Percentiles rank a stretch among this genome's conserved stretches.
These are phyloP conservation scores for Backusella luteola DNA, from an alignment of 192 early-diverging fungal species.

Conservation along the genomic window DNA sequence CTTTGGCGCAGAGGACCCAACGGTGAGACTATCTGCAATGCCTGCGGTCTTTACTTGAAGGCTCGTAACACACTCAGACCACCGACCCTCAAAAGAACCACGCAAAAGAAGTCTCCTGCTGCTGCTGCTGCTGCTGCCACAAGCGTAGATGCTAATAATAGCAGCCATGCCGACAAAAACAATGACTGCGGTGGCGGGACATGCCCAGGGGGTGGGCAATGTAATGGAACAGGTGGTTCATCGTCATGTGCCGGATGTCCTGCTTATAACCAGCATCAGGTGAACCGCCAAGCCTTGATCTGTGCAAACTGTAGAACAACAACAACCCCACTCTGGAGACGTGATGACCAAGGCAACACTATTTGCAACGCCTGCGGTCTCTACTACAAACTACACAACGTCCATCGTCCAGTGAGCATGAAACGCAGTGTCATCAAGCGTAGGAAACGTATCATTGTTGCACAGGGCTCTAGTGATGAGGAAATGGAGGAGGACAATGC, in stretches of 20 bases:
- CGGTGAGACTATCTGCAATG: slow-evolving; percentile 95
- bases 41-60: slow-evolving; percentile 76
- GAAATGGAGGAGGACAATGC: slow-evolving; percentile 9
- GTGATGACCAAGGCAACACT: slow-evolving; percentile 69
- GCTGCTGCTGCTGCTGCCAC: background rate
- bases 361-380: slow-evolving; percentile 89
- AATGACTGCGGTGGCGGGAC: slow-evolving; percentile 48
- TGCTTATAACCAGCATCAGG: slow-evolving; percentile 70
- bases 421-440: slow-evolving; percentile 76
- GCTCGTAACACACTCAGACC: slow-evolving; percentile 51
- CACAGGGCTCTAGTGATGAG: slow-evolving; percentile 19
- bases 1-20: slow-evolving; percentile 87
- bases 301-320: slow-evolving; percentile 81
- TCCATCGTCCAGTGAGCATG: slow-evolving; percentile 79
- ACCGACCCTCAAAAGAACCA: slow-evolving; percentile 45
- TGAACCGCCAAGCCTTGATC: slow-evolving; percentile 53
- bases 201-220: slow-evolving; percentile 77
- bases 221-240: slow-evolving; percentile 72
- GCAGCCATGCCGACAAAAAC: background rate
- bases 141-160: background rate
- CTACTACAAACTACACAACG: slow-evolving; percentile 84
- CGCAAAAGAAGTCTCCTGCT: slow-evolving; percentile 34
- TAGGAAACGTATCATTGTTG: slow-evolving; percentile 56
- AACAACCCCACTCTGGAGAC: slow-evolving; percentile 78
- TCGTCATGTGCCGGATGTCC: slow-evolving; percentile 75